These are phyloP conservation scores for Cryptococcus sp. DNA, from an alignment of 1,284 basidiomycete genomes.

Conservation along the genomic window DNA sequence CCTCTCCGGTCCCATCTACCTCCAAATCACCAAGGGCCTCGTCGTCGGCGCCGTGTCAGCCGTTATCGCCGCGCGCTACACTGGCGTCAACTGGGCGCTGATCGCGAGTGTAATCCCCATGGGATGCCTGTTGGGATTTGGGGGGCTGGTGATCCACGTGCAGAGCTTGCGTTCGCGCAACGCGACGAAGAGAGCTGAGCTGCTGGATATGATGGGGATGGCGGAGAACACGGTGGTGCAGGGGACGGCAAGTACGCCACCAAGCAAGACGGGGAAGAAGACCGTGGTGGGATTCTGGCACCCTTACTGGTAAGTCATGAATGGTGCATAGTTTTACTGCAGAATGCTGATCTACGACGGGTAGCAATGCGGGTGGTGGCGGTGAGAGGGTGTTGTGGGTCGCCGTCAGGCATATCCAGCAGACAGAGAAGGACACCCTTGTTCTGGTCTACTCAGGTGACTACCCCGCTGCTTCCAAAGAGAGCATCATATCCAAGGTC, in stretches of 20 bases:
- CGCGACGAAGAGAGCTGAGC: conserved; percentile 18
- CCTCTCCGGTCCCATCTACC: conserved; percentile 32
- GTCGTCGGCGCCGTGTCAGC: conserved; percentile 1
- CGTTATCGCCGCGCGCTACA: conserved; percentile 8
- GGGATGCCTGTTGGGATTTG: conserved; percentile 24
- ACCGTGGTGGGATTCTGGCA: conserved; percentile 82
- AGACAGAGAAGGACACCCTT: conserved; percentile 65
- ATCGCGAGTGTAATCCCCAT: conserved; percentile 39
- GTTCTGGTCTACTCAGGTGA: conserved; percentile 90
- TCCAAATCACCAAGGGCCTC: conserved; percentile 14
- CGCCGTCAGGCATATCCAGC: conserved; percentile 75
- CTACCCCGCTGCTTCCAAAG: conserved; percentile 66
- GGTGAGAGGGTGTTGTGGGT: conserved; percentile 96
- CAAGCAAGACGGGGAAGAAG: conserved; percentile 28
- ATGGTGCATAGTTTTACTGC: not conserved
- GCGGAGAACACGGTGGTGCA: conserved; percentile 29
- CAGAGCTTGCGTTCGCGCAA: conserved; percentile 27
- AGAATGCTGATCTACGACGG: not conserved
- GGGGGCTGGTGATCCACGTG: conserved; percentile 14
- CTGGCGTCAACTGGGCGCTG: conserved; percentile 41
- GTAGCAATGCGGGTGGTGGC: conserved; percentile 92
- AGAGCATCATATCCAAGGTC: conserved; percentile 75
- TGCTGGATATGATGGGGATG: conserved; percentile 35
- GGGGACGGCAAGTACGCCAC: conserved; percentile 30
- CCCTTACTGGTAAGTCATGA: conserved; percentile 76